A percentile compares a stretch with the other conserved stretches of the same genome.
Conservation (phyloP, 2,329 filamentous ascomycete genomes). For the Bipolaris oryzae region DNA sequence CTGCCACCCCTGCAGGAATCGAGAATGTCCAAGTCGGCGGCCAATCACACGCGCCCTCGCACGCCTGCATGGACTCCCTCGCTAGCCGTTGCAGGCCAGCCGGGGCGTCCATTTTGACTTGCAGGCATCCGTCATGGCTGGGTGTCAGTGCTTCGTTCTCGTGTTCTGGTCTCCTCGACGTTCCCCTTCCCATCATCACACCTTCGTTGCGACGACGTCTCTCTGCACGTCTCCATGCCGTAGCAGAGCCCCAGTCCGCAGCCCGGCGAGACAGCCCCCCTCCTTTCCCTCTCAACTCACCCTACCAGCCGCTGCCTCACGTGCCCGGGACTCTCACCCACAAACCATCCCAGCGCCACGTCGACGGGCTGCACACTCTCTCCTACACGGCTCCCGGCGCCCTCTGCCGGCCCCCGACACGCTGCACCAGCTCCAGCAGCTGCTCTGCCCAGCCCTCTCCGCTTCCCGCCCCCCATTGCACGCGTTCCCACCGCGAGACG, state of each 20-base stretch:
- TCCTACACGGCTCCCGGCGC: conserved; percentile 8
- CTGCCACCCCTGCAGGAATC: conserved; percentile 17
- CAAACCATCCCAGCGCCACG: conserved; percentile 41
- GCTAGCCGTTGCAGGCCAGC: conserved; percentile 23
- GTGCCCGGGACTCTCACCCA: conserved; percentile 26
- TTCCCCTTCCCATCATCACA: conserved; percentile 35
- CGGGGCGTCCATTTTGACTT: conserved; percentile 23
- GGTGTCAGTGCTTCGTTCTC: conserved; percentile 34
- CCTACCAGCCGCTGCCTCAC: conserved; percentile 23
- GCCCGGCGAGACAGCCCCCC: conserved; percentile 25
- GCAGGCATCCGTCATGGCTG: conserved; percentile 31
- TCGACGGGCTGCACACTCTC: conserved; percentile 33
- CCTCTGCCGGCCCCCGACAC: conserved; percentile 12
- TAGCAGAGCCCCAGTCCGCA: conserved; percentile 24
- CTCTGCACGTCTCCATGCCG: conserved; percentile 33
- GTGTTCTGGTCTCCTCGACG: conserved; percentile 36
- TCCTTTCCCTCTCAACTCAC: conserved; percentile 2
- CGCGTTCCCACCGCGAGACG: conserved; percentile 20
- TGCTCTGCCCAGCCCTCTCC: background rate
- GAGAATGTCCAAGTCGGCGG: conserved; percentile 20
- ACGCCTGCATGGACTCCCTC: conserved; percentile 14
- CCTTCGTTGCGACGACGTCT: conserved; percentile 26
- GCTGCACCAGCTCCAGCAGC: conserved; percentile 5
- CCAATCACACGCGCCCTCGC: conserved; percentile 19
- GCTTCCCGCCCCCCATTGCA: conserved; percentile 7